Evolutionary conservation across 352 stramenopile genomes (phyloP).

Genomic region (Phytophthora meadii): DNA sequence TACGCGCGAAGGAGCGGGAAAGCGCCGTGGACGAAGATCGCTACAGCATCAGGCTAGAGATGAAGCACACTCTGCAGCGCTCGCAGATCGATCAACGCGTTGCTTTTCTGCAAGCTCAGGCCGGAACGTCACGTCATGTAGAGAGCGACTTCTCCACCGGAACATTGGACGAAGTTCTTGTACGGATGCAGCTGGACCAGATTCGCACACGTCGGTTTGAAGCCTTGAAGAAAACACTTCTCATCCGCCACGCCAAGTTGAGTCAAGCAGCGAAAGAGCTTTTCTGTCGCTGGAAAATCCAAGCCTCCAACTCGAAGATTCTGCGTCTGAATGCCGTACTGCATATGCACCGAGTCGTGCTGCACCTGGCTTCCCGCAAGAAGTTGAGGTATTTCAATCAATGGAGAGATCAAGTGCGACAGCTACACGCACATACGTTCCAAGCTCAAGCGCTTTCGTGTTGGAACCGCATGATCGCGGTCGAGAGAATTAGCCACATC

Average conservation of each 20-base stretch:
- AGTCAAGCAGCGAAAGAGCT: constrained; percentile 40
- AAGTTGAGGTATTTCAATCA: constrained; percentile 42
- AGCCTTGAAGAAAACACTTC: constrained; percentile 62
- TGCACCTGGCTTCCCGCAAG: constrained; percentile 44
- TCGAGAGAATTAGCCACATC: constrained; percentile 63
- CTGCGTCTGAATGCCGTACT: constrained; percentile 43
- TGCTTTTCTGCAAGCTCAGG: constrained; percentile 52
- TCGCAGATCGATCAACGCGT: constrained; percentile 73
- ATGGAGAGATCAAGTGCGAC: constrained; percentile 48
- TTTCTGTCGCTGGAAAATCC: constrained; percentile 54
- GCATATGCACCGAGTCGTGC: constrained; percentile 50
- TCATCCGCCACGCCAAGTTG: constrained; percentile 58
- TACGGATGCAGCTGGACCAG: constrained; percentile 69
- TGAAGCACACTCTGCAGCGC: constrained; percentile 63
- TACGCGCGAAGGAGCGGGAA: constrained; percentile 62
- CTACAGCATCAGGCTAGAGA: constrained; percentile 71
- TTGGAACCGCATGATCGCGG: constrained; percentile 75
- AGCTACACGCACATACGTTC: constrained; percentile 46
- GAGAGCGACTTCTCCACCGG: constrained; percentile 56
- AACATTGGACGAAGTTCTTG: constrained; percentile 68
- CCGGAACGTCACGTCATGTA: background rate
- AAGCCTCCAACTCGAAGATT: constrained; percentile 34
- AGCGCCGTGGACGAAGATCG: constrained; percentile 66
- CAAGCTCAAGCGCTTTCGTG: constrained; percentile 54
- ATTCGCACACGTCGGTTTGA: constrained; percentile 70